These are phyloP conservation scores for Xylaria multiplex DNA, from an alignment of 2,329 filamentous ascomycete species.

Conservation along the genomic window DNA sequence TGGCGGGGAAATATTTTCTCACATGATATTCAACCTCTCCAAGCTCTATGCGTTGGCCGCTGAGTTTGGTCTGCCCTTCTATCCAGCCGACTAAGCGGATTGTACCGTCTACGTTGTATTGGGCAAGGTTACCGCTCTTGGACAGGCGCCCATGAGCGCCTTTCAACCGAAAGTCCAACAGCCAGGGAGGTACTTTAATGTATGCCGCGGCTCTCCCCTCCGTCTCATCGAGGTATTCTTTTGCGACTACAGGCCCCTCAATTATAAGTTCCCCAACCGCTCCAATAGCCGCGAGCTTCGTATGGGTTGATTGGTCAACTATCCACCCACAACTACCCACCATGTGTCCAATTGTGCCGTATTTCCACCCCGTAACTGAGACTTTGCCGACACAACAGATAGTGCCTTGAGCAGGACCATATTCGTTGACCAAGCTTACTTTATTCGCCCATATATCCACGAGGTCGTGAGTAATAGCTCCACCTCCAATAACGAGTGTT, in stretches of 20 bases:
- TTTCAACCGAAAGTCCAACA: constrained; percentile 44
- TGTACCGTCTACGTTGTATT: constrained; percentile 41
- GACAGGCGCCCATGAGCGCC: constrained; percentile 47
- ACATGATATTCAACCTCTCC: constrained; percentile 36
- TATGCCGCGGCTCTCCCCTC: constrained; percentile 51
- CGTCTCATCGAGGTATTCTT: constrained; percentile 54
- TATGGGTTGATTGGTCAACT: constrained; percentile 50
- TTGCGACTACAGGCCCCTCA: constrained; percentile 51
- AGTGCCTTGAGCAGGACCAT: constrained; percentile 33
- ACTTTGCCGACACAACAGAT: constrained; percentile 1
- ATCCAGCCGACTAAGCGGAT: constrained; percentile 38
- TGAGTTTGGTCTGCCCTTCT: constrained; percentile 32
- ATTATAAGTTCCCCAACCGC: constrained; percentile 53
- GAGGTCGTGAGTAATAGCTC: constrained; percentile 46
- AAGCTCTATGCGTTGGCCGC: constrained; percentile 37
- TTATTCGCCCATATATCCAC: constrained; percentile 34
- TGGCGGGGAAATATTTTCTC: constrained; percentile 3
- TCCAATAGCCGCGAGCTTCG: constrained; percentile 49
- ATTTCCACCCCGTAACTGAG: constrained; percentile 34
- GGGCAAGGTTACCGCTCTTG: constrained; percentile 48
- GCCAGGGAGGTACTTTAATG: constrained; percentile 52
- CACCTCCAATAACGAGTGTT: constrained; percentile 42
- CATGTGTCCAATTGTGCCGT: constrained; percentile 28
- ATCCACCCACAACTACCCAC: constrained; percentile 48
- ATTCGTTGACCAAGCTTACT: constrained; percentile 34